A percentile compares a stretch with the other conserved stretches of the same genome.
These are phyloP conservation scores for Spergularia azorica DNA, from an alignment of 179 eudicot species.

Conservation along the genomic window DNA sequence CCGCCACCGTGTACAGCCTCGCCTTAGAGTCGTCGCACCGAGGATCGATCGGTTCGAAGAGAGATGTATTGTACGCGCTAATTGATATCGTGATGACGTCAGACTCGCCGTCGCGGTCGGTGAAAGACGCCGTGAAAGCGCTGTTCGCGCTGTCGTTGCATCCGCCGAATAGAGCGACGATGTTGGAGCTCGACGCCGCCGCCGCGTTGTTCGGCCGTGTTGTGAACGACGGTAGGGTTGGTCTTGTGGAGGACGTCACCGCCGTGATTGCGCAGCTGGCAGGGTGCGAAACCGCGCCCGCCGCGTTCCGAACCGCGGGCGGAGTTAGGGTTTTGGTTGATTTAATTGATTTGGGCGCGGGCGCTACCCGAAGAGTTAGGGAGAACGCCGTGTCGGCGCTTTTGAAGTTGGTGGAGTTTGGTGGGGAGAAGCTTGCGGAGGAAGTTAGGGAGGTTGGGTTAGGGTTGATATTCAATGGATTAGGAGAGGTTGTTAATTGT, in stretches of 20 bases:
- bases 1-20: slow-evolving; percentile 66
- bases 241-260: slow-evolving; percentile 67
- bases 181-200: slow-evolving; percentile 60
- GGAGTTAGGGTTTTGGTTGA: slow-evolving; percentile 71
- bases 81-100: slow-evolving; percentile 51
- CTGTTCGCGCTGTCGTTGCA: slow-evolving; percentile 65
- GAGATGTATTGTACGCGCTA: slow-evolving; percentile 65
- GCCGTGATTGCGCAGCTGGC: slow-evolving; percentile 84
- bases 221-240: slow-evolving; percentile 60
- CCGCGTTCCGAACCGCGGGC: slow-evolving; percentile 44
- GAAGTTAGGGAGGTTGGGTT: slow-evolving; percentile 44
- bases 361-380: slow-evolving; percentile 47
- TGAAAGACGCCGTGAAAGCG: slow-evolving; percentile 71
- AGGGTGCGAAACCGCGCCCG: slow-evolving; percentile 51
- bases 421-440: slow-evolving; percentile 49
- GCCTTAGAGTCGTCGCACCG: slow-evolving; percentile 54
- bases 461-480: slow-evolving; percentile 47
- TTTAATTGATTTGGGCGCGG: slow-evolving; percentile 55
- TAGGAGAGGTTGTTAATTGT: slow-evolving; percentile 50
- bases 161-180: slow-evolving; percentile 43
- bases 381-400: slow-evolving; percentile 73
- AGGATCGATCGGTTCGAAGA: slow-evolving; percentile 63
- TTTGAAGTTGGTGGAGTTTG: slow-evolving; percentile 64
- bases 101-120: slow-evolving; percentile 40
- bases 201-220: slow-evolving; percentile 56